Percentiles rank a stretch among this genome's conserved stretches.
Conservation (phyloP, 2,329 filamentous ascomycete species). For the Penicillium psychrosexuale region DNA sequence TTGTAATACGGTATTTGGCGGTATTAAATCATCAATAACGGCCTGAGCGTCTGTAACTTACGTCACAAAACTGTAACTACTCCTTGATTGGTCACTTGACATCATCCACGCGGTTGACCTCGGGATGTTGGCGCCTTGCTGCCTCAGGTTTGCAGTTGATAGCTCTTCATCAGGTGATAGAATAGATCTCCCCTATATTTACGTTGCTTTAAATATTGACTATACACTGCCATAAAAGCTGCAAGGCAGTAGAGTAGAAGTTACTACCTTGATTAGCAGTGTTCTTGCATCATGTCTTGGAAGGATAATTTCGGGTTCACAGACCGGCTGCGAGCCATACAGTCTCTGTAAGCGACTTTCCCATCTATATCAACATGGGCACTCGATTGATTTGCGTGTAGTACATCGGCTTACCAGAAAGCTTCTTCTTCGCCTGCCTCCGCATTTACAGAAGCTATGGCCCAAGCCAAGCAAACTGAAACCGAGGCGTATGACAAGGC, state of each 20-base stretch:
- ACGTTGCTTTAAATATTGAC: not conserved
- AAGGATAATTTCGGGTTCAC: slow-evolving; percentile 54
- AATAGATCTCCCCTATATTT: not conserved
- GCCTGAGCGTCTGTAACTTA: not conserved
- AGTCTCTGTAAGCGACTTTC: slow-evolving; percentile 54
- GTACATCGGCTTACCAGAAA: slow-evolving; percentile 49
- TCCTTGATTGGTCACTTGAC: slow-evolving; percentile 17
- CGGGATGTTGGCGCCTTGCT: not conserved
- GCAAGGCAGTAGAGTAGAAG: not conserved
- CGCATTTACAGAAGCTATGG: slow-evolving; percentile 49
- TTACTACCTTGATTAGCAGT: not conserved
- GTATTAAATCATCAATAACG: not conserved
- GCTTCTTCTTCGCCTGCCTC: slow-evolving; percentile 40
- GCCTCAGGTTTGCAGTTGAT: not conserved
- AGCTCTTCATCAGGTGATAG: not conserved
- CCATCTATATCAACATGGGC: not conserved
- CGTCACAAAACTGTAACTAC: not conserved
- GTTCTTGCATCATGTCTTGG: slow-evolving; percentile 42
- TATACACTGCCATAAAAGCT: not conserved
- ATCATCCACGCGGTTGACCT: slow-evolving; percentile 13
- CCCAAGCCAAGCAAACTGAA: slow-evolving; percentile 65
- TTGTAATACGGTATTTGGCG: slow-evolving; percentile 7
- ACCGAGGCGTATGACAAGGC: slow-evolving; percentile 39
- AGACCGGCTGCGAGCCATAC: slow-evolving; percentile 61
- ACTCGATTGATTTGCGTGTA: slow-evolving; percentile 28